Conservation (phyloP, 208 protist species). For the Naegleria lovaniensis region DNA sequence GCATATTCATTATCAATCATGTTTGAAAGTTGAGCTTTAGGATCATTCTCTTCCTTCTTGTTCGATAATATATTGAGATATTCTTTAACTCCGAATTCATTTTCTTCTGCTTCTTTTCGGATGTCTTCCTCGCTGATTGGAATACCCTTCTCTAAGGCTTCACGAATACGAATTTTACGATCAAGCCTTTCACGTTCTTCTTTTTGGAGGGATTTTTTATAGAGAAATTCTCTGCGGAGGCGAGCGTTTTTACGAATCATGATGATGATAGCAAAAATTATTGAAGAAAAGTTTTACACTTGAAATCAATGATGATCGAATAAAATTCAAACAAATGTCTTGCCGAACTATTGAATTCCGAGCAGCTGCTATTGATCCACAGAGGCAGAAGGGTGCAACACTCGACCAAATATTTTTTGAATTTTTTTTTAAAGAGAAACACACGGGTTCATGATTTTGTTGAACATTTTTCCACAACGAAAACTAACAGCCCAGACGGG, state of each 20-base stretch:
- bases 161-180: conserved; percentile 32
- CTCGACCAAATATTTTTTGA: background rate
- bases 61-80: conserved; percentile 51
- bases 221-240: conserved; percentile 1
- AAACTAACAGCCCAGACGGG: no score
- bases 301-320: no score
- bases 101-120: background rate
- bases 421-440: background rate
- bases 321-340: no score
- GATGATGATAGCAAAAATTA: background rate
- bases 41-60: conserved; percentile 80
- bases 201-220: background rate
- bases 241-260: conserved; percentile 23
- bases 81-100: conserved; percentile 31
- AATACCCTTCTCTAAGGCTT: conserved; percentile 62
- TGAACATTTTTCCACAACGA: no score
- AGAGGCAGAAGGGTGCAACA: background rate
- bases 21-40: conserved; percentile 58
- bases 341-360: no score
- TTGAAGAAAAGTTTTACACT: no score
- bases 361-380: background rate
- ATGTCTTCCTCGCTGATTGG: background rate
- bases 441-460: no score
- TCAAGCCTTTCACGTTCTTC: conserved; percentile 21
- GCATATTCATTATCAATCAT: conserved; percentile 94